Percentiles rank a stretch among this genome's conserved stretches.
These are phyloP conservation scores for Amauroascus verrucosus DNA, from an alignment of 2,329 filamentous ascomycete species.

Conservation along the genomic window DNA sequence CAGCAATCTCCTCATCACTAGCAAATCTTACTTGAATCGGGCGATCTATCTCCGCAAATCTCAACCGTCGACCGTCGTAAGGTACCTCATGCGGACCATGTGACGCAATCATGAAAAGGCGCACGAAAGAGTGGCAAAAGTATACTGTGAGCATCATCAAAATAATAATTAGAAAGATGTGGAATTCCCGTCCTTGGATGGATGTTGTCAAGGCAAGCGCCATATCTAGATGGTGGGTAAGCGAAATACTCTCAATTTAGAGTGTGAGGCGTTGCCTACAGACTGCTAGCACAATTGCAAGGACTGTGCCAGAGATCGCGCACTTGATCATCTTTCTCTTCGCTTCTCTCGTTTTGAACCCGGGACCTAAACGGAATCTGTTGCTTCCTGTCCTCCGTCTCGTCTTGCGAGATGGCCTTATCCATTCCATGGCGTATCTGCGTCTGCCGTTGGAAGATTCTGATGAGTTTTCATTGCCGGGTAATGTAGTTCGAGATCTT, in stretches of 20 bases:
- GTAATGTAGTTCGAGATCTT: not conserved
- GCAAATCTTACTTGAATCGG: slow-evolving; percentile 70
- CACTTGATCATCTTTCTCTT: slow-evolving; percentile 46
- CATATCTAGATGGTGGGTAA: slow-evolving; percentile 48
- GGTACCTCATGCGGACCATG: slow-evolving; percentile 31
- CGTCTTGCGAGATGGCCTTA: slow-evolving; percentile 4
- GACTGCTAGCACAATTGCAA: slow-evolving; percentile 49
- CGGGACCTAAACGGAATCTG: slow-evolving; percentile 17
- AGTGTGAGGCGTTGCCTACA: slow-evolving; percentile 45
- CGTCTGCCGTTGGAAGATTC: not conserved
- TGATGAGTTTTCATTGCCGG: not conserved
- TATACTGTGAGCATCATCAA: slow-evolving; percentile 64
- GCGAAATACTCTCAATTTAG: not conserved
- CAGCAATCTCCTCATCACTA: slow-evolving; percentile 59
- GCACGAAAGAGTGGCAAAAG: slow-evolving; percentile 69
- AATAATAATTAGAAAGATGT: slow-evolving; percentile 68
- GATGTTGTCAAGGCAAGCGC: slow-evolving; percentile 57
- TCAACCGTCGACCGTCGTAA: slow-evolving; percentile 41
- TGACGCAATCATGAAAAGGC: slow-evolving; percentile 57
- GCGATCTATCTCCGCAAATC: slow-evolving; percentile 58
- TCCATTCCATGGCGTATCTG: not conserved
- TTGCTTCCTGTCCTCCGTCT: not conserved
- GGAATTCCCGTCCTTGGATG: slow-evolving; percentile 58
- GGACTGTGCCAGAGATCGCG: slow-evolving; percentile 55
- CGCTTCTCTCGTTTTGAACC: slow-evolving; percentile 17